Conservation (phyloP, 169 alveolate genomes). For the Plasmodium sp. region DNA sequence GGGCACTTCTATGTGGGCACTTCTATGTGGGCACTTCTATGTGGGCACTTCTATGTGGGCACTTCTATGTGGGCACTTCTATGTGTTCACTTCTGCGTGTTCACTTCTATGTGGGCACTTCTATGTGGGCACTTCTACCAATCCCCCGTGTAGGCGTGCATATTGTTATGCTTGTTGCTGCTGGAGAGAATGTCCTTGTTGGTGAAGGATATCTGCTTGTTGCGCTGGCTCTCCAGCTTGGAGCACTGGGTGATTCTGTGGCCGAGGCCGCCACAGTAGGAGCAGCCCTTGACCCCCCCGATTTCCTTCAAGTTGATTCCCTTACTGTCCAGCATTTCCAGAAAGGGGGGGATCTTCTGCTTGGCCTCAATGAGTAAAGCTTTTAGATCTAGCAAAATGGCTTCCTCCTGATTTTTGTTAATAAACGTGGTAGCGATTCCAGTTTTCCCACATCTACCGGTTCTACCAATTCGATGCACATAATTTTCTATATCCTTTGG, state of each 20-base stretch:
- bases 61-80: too few species aligned
- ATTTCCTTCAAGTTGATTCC: slow-evolving; percentile 85
- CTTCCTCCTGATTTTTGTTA: slow-evolving; percentile 86
- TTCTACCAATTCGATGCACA: slow-evolving; percentile 99
- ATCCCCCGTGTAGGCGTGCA: slow-evolving; percentile 73
- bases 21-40: too few species aligned
- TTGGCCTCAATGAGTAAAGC: slow-evolving; percentile 93
- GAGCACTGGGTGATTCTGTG: slow-evolving; percentile 94
- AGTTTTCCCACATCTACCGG: slow-evolving; percentile 97
- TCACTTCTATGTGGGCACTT: background rate
- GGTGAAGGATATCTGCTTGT: slow-evolving; percentile 31
- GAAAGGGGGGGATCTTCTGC: slow-evolving; percentile 91
- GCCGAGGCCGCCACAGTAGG: slow-evolving; percentile 94
- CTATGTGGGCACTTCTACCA: background rate
- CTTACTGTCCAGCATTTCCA: slow-evolving; percentile 87
- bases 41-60: too few species aligned
- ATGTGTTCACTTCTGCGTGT: background rate
- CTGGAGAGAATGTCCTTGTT: slow-evolving; percentile 48
- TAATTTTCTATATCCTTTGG: slow-evolving; percentile 98
- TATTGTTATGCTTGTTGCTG: slow-evolving; percentile 35
- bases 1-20: too few species aligned
- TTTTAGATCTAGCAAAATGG: slow-evolving; percentile 88
- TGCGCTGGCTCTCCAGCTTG: slow-evolving; percentile 83
- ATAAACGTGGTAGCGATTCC: slow-evolving; percentile 97
- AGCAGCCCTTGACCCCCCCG: slow-evolving; percentile 94